A percentile compares a stretch with the other conserved stretches of the same genome.
phyloP scores from a whole-genome alignment of 179 eudicot species.

The Beta corolliflora region DNA sequence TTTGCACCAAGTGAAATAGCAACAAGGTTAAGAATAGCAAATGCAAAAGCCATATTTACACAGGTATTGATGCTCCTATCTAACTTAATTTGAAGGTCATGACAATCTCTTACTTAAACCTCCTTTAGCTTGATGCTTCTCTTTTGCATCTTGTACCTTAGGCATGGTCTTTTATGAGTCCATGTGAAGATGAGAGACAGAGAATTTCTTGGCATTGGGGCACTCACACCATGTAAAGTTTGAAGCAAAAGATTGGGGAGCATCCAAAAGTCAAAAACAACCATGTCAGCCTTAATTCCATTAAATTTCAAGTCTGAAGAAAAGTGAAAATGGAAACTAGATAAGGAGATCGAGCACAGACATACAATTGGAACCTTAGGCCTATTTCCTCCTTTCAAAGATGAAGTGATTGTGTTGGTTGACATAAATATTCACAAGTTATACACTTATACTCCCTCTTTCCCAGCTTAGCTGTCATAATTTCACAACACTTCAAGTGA shows the following conservation, averaged over 20 bases:
- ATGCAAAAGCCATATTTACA: constrained; percentile 91
- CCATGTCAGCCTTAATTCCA: too few species aligned
- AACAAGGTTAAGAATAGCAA: constrained; percentile 69
- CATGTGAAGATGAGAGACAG: not conserved
- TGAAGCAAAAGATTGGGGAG: not conserved
- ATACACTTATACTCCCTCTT: not conserved
- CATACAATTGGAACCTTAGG: not conserved
- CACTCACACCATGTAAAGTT: not conserved
- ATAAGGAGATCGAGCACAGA: not conserved
- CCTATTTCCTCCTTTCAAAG: not conserved
- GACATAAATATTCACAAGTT: not conserved
- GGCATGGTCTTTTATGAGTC: too few species aligned
- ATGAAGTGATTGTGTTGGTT: not conserved
- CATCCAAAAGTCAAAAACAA: not conserved
- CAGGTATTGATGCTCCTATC: constrained; percentile 54
- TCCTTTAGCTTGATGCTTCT: not conserved
- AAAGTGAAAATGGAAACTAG: not conserved
- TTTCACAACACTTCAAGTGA: not conserved
- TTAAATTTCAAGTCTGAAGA: not conserved
- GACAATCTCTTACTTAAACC: not conserved
- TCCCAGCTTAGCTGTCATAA: not conserved
- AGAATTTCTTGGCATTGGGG: not conserved
- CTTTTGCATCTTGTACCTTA: too few species aligned
- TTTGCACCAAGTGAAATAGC: constrained; percentile 90
- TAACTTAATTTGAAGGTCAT: not conserved